Percentiles rank a stretch among this genome's conserved stretches.
phyloP scores from a whole-genome alignment of 2,329 filamentous ascomycete genomes.

The Sarocladiaceae sp. region DNA sequence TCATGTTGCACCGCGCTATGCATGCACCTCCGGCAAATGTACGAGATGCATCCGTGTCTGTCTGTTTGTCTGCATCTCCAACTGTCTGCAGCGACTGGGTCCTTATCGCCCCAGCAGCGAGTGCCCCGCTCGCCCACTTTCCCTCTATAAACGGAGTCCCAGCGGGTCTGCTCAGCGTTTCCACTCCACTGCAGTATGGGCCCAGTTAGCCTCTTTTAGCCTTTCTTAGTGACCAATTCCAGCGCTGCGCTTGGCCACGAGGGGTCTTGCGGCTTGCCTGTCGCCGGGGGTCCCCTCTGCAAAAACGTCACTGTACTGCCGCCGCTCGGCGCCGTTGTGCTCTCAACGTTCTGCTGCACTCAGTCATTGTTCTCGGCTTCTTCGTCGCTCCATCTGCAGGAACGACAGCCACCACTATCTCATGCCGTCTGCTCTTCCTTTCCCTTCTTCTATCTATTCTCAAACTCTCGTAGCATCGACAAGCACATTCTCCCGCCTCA shows the following conservation, averaged over 20 bases:
- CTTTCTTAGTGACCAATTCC: slow-evolving; percentile 4
- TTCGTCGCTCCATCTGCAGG: too few relatives aligned
- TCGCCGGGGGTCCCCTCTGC: neutral
- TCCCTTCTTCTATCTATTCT: neutral
- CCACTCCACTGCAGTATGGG: too few relatives aligned
- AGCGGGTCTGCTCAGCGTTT: too few relatives aligned
- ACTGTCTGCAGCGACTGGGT: too few relatives aligned
- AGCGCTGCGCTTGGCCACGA: neutral
- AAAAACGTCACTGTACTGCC: neutral
- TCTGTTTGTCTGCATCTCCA: too few relatives aligned
- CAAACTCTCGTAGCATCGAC: too few relatives aligned
- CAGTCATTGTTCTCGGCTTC: too few relatives aligned
- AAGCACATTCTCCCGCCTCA: too few relatives aligned
- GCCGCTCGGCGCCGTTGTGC: neutral
- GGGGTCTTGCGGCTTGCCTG: neutral
- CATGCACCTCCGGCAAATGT: neutral
- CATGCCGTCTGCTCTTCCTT: neutral
- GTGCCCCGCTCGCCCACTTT: neutral
- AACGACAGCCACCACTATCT: too few relatives aligned
- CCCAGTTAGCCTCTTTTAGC: neutral
- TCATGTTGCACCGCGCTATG: too few relatives aligned
- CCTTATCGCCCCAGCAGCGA: too few relatives aligned
- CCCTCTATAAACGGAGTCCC: too few relatives aligned
- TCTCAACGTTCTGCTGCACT: neutral
- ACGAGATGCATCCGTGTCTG: neutral